Evolutionary conservation across 164 flowering plant genomes (phyloP).

Genomic region (Tinospora cordifolia): DNA sequence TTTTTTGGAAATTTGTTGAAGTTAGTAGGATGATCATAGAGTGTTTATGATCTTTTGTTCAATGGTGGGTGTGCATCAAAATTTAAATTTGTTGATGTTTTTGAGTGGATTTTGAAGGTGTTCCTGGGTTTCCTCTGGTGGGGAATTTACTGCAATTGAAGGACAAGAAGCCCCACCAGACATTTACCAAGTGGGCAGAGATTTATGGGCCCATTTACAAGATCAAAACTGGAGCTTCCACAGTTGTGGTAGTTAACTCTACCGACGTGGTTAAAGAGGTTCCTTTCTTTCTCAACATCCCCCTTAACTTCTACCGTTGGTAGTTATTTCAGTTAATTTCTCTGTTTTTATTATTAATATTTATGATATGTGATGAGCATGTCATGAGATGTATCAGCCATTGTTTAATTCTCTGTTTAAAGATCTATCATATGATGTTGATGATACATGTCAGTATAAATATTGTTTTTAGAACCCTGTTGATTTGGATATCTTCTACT

Average conservation of each 20-base stretch:
- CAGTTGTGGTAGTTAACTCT: slow-evolving; percentile 66
- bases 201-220: slow-evolving; percentile 70
- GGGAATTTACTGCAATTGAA: slow-evolving; percentile 72
- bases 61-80: not conserved
- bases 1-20: too few species aligned
- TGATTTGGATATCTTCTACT: too few species aligned
- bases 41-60: not conserved
- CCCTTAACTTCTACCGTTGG: too few species aligned
- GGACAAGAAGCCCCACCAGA: slow-evolving; percentile 74
- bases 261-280: slow-evolving; percentile 79
- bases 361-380: too few species aligned
- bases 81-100: too few species aligned
- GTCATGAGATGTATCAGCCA: too few species aligned
- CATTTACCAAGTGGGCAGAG: slow-evolving; percentile 63
- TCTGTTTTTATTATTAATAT: too few species aligned
- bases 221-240: slow-evolving; percentile 57
- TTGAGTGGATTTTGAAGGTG: slow-evolving; percentile 47
- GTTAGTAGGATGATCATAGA: not conserved
- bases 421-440: too few species aligned
- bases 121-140: slow-evolving; percentile 68
- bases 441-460: too few species aligned
- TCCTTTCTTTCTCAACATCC: not conserved
- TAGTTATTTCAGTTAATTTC: too few species aligned
- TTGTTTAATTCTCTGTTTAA: too few species aligned
- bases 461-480: too few species aligned